These are phyloP conservation scores for Aspergillus brunneoviolaceus DNA, from an alignment of 2,329 filamentous ascomycete species.

Conservation along the genomic window DNA sequence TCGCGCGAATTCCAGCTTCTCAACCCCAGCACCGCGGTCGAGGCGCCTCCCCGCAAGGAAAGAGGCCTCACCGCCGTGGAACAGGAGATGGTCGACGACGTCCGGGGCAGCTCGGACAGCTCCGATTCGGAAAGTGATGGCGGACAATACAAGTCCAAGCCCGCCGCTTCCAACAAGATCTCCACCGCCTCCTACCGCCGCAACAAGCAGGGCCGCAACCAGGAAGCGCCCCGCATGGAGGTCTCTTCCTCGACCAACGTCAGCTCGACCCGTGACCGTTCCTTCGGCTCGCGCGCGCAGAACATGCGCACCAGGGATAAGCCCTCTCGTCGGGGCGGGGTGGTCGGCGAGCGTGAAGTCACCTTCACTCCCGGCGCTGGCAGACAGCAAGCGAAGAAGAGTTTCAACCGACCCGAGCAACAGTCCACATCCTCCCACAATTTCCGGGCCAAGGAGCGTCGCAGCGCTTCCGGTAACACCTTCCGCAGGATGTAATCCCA, in stretches of 20 bases:
- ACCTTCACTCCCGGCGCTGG: constrained; percentile 56
- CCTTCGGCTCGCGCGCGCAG: constrained; percentile 58
- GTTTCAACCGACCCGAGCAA: constrained; percentile 14
- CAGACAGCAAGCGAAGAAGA: constrained; percentile 37
- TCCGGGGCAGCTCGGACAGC: constrained; percentile 41
- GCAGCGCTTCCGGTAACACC: constrained; percentile 51
- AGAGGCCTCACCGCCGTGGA: constrained; percentile 62
- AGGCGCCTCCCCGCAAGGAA: constrained; percentile 34
- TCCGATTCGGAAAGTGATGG: constrained; percentile 35
- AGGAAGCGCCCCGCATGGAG: constrained; percentile 54
- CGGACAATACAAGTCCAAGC: constrained; percentile 25
- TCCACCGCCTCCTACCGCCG: constrained; percentile 57
- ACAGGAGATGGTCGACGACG: constrained; percentile 58
- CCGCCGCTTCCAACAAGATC: constrained; percentile 43
- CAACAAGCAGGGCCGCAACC: constrained; percentile 52
- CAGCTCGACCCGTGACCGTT: constrained; percentile 50
- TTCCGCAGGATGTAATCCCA: constrained; percentile 46
- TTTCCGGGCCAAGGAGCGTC: constrained; percentile 43
- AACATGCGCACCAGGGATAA: constrained; percentile 41
- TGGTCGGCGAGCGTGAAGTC: constrained; percentile 56
- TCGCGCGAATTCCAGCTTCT: constrained; percentile 82
- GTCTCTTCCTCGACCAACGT: constrained; percentile 54
- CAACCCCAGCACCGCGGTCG: constrained; percentile 74
- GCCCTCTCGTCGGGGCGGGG: constrained; percentile 32
- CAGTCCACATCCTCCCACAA: constrained; percentile 2